Evolutionary conservation across 306 rosid genomes (phyloP), one percentile per base, ranked within the genome.

Genomic region (Macrotyloma uniflorum): DNA sequence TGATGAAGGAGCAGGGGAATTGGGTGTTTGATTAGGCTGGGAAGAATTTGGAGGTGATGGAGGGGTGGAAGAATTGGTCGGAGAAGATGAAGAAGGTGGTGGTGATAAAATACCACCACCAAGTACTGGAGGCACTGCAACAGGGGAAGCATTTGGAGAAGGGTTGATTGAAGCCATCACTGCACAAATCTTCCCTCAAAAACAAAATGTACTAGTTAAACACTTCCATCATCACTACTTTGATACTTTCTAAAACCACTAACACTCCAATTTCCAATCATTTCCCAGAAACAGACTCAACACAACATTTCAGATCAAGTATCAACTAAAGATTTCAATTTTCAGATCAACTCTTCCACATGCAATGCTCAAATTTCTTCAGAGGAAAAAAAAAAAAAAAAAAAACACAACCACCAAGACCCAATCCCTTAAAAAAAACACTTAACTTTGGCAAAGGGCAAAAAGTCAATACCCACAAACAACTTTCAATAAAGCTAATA

Each of bases 111-210:
- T 62, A 64, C 49, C 80, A 64, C 49, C 80, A 83, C 62, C 45
- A 83, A 85, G 79, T 46, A 85, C 36, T n/a, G 96, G 91, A 51
- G 98, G 86, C 77, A 78, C 70, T 24, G 87, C 91, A 59, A 87
- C 72, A 54, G 97, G 93, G 19, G 96, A 84, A 84, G 89, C 81
- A 84, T 78, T 88, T 19, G 98, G 96, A 61, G 97, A 83, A 77
- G 85, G 94, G 30, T 84, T 54, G 8, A 81, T 68, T 19, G 92
- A 86, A 85, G 97, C 86, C 98, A 95, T 94, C 70, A 69, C 75
- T 45, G 12, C 71, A 35, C 36, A 42, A 84, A 67, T 76, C 83
- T 84, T 70, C 77, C 75, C 79, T 57, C 42, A 73, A 50, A 22
- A 78, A 46, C 77, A 75, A 67, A 85, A 81, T 77, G 70, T 67